Conservation (phyloP, 2,329 filamentous ascomycete species). For the Venturia carpophila region DNA sequence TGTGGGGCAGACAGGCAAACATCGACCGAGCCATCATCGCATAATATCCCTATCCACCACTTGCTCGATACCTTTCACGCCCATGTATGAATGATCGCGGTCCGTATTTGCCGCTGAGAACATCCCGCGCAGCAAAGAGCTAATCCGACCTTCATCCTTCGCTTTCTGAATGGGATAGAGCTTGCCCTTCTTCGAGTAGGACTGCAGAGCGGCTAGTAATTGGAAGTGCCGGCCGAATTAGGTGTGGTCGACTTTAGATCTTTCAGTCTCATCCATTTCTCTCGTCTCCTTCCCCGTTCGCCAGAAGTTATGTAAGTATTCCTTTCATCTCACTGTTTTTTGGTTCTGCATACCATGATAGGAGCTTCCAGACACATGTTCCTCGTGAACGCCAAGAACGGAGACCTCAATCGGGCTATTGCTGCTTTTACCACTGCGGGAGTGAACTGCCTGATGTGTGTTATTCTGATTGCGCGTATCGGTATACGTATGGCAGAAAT, state of each 20-base stretch:
- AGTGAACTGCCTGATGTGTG: conserved; percentile 37
- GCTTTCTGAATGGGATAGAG: conserved; percentile 23
- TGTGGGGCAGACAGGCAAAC: no score
- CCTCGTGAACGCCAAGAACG: conserved; percentile 33
- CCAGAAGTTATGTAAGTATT: conserved; percentile 37
- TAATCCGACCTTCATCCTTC: conserved; percentile 25
- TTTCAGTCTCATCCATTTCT: conserved; percentile 27
- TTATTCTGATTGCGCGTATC: conserved; percentile 31
- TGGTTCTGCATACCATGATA: conserved; percentile 35
- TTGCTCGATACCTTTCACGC: neutral
- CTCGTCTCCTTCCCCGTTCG: conserved; percentile 34
- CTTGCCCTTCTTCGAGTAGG: conserved; percentile 20
- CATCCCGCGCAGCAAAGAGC: conserved; percentile 20
- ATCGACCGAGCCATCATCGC: no score
- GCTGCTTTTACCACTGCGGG: conserved; percentile 35
- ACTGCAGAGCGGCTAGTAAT: conserved; percentile 21
- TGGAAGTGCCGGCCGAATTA: conserved; percentile 21
- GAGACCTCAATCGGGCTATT: conserved; percentile 41
- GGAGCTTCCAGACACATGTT: conserved; percentile 38
- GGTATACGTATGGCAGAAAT: conserved; percentile 31
- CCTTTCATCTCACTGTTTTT: conserved; percentile 34
- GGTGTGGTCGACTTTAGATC: conserved; percentile 35
- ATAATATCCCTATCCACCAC: no score
- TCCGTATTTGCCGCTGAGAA: neutral
- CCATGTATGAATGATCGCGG: neutral